These are phyloP conservation scores for Hemerocallis citrina DNA, from an alignment of 106 monocot species.

Conservation along the genomic window DNA sequence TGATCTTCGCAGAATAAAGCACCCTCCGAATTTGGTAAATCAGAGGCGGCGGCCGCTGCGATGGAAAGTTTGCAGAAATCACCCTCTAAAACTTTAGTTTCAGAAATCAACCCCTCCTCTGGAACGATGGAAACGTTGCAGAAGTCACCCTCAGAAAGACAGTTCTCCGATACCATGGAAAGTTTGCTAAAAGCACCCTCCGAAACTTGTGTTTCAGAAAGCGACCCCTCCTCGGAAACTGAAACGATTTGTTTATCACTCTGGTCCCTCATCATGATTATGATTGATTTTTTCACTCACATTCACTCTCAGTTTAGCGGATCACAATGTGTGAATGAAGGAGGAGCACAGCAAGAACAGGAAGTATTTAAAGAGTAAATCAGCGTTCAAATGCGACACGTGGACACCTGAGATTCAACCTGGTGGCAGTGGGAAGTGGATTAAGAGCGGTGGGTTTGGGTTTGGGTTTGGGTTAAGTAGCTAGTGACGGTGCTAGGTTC, in stretches of 20 bases:
- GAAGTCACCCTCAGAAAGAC: too few species aligned
- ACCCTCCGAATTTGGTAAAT: not conserved
- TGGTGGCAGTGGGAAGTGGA: too few species aligned
- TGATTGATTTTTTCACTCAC: not conserved
- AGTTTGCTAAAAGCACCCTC: constrained; percentile 1
- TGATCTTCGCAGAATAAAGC: too few species aligned
- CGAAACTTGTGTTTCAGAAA: not conserved
- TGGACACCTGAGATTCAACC: not conserved
- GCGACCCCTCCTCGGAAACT: not conserved
- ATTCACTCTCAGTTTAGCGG: too few species aligned
- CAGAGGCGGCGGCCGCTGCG: not conserved
- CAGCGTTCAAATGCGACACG: not conserved
- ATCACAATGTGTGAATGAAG: too few species aligned
- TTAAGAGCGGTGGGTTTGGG: too few species aligned
- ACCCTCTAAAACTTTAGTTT: not conserved
- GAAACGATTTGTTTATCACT: too few species aligned
- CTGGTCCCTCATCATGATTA: not conserved
- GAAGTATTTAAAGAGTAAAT: not conserved
- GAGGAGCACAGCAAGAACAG: not conserved
- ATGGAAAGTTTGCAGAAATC: not conserved
- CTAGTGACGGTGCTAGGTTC: too few species aligned
- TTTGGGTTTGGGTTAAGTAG: too few species aligned
- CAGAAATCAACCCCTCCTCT: not conserved
- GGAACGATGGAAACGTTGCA: too few species aligned
- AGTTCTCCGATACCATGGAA: not conserved